Conservation (phyloP, 441 rosid genomes). For the Gossypium aridum region DNA sequence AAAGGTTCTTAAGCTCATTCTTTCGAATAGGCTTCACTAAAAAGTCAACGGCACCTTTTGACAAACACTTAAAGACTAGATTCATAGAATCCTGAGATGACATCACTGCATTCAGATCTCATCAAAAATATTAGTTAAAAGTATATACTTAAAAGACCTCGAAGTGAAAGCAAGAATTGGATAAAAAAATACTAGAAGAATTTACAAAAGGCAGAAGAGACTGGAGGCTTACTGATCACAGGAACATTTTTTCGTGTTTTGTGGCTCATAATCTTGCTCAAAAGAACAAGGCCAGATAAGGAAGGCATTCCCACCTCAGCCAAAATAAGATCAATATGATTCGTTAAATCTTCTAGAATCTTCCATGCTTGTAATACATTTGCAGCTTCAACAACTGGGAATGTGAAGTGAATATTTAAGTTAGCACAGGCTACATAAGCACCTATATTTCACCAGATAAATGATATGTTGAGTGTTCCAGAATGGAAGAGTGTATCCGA, state of each 20-base stretch:
- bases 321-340: conserved; percentile 37
- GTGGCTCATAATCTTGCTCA: conserved; percentile 41
- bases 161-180: not conserved
- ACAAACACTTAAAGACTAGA: conserved; percentile 81
- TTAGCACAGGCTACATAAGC: not conserved
- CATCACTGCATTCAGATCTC: conserved; percentile 13
- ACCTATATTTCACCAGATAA: not conserved
- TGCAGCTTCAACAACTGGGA: conserved; percentile 29
- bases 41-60: conserved; percentile 90
- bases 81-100: conserved; percentile 52
- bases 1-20: conserved; percentile 82
- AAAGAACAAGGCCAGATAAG: conserved; percentile 37
- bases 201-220: not conserved
- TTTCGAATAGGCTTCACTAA: conserved; percentile 85
- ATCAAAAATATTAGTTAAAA: conserved; percentile 14
- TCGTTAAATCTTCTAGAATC: conserved; percentile 31
- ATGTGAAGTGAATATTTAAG: not conserved
- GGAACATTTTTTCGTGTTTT: conserved; percentile 33
- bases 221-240: conserved; percentile 34
- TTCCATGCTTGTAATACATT: conserved; percentile 47
- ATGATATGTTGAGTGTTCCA: not conserved
- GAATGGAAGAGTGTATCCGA: not conserved
- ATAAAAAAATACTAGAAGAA: not conserved
- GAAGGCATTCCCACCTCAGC: conserved; percentile 41
- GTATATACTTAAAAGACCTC: conserved; percentile 11